These are phyloP conservation scores for Chalara sp. DNA, from an alignment of 2,329 filamentous ascomycete species.

Conservation along the genomic window DNA sequence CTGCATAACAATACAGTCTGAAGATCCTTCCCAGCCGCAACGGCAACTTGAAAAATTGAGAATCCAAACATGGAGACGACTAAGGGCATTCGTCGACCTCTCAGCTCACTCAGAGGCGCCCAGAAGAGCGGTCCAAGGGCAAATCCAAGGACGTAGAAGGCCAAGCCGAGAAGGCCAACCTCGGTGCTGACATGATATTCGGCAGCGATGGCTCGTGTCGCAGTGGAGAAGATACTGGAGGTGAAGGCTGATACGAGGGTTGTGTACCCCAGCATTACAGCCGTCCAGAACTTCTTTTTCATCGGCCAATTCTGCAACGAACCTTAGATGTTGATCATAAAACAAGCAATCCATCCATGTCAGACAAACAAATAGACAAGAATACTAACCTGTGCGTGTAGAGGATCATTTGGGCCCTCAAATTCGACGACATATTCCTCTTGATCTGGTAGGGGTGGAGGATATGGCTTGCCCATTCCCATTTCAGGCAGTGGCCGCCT, in stretches of 20 bases:
- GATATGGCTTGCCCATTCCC: slow-evolving; percentile 68
- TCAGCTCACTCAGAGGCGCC: slow-evolving; percentile 67
- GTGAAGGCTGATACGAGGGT: slow-evolving; percentile 67
- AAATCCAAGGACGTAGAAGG: slow-evolving; percentile 65
- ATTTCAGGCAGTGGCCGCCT: slow-evolving; percentile 59
- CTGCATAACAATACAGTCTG: slow-evolving; percentile 64
- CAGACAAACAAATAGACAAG: no score
- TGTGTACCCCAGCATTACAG: slow-evolving; percentile 64
- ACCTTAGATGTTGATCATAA: no score
- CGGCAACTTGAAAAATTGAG: slow-evolving; percentile 59
- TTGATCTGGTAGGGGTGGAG: slow-evolving; percentile 59
- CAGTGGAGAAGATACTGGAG: slow-evolving; percentile 68
- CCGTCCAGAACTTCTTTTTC: slow-evolving; percentile 69
- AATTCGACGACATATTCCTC: slow-evolving; percentile 83
- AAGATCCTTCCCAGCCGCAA: slow-evolving; percentile 60
- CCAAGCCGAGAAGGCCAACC: slow-evolving; percentile 58
- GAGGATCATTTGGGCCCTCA: slow-evolving; percentile 72
- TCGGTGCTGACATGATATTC: slow-evolving; percentile 55
- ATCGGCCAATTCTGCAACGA: slow-evolving; percentile 66
- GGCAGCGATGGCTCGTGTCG: slow-evolving; percentile 47
- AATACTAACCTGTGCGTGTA: slow-evolving; percentile 53
- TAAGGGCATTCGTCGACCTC: slow-evolving; percentile 57
- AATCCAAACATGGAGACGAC: slow-evolving; percentile 61
- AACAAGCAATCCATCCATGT: no score
- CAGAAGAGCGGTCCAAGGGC: slow-evolving; percentile 66